Base-by-base conservation (phyloP, 2,329 filamentous ascomycete genomes). In the Cercospora sesami region DNA sequence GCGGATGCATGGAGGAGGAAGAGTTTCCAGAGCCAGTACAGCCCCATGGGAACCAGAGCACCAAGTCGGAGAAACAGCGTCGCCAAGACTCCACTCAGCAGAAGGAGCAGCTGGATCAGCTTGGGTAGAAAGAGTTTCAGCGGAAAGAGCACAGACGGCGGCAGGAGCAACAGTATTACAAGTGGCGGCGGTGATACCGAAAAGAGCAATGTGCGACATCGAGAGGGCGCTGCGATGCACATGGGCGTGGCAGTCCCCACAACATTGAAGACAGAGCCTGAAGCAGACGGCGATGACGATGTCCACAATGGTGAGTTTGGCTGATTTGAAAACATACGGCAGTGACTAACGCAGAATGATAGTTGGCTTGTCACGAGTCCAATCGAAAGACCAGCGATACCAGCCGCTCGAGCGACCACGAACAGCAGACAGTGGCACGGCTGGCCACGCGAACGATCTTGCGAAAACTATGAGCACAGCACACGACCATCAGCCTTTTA, bases 21-120 rank as follows among this genome's bases (percentile, higher is more conserved):
- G 71, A 83, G 80, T 71, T 79, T 80, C 62, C 77, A 80, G 60
- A 82, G 80, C 68, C 74, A 80, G 65, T 83, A 84, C 75, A 81
- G 78, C 60, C 83, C 83, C 39, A 84, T 84, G 82, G 83, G 83
- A 45, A 83, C 80, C 60, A 75, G 82, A 48, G 75, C 81, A 65
- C 81, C 82, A 8, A 82, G 81, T 66, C 77, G 77, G 65, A 68
- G 74, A 51, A 72, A 73, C 53, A 76, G 74, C 26, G 28, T 55
- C 45, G 18, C 18, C 60, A 66, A 63, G 36, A 64, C 58, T 21
- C 61, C 68, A 16, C 42, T 39, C 12, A 73, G 72, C 57, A 57
- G 73, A 61, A 69, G 74, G 60, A 76, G 74, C 58, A 77, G 75
- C 64, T 74, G 75, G 68, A 71, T 75, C 42, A 75, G 73, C 63